Conservation (phyloP, 345 rosid species). For the Combretum micranthum region DNA sequence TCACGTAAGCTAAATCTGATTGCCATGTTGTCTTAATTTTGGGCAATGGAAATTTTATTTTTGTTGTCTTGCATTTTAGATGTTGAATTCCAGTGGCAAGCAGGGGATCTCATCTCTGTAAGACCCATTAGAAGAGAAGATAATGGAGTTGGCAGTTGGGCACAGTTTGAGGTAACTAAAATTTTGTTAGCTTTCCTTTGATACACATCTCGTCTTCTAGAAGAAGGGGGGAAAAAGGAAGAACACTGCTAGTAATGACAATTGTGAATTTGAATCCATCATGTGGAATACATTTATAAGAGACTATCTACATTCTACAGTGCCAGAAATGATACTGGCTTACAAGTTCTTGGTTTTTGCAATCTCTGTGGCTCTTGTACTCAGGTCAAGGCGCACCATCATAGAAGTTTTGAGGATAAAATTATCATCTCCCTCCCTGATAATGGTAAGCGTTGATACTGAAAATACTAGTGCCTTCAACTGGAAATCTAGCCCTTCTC, state of each 20-base stretch:
- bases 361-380: slow-evolving; percentile 6
- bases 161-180: slow-evolving; percentile 53
- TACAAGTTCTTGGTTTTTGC: not conserved
- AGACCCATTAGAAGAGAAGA: slow-evolving; percentile 45
- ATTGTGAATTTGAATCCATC: too few species aligned
- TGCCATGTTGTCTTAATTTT: too few species aligned
- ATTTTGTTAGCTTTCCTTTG: not conserved
- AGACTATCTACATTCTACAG: too few species aligned
- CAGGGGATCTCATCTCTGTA: slow-evolving; percentile 34
- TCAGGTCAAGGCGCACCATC: slow-evolving; percentile 47
- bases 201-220: not conserved
- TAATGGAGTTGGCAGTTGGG: slow-evolving; percentile 51
- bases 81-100: slow-evolving; percentile 58
- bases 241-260: not conserved
- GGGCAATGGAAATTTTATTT: not conserved
- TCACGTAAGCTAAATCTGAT: too few species aligned
- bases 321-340: too few species aligned
- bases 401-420: slow-evolving; percentile 48
- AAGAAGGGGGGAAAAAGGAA: not conserved
- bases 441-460: slow-evolving; percentile 43
- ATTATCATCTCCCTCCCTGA: slow-evolving; percentile 62
- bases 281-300: too few species aligned
- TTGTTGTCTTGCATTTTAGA: slow-evolving; percentile 30
- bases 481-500: not conserved
- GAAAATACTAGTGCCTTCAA: not conserved